Conservation (phyloP, 768 basidiomycete species). For the Trametes cinnabarina region DNA sequence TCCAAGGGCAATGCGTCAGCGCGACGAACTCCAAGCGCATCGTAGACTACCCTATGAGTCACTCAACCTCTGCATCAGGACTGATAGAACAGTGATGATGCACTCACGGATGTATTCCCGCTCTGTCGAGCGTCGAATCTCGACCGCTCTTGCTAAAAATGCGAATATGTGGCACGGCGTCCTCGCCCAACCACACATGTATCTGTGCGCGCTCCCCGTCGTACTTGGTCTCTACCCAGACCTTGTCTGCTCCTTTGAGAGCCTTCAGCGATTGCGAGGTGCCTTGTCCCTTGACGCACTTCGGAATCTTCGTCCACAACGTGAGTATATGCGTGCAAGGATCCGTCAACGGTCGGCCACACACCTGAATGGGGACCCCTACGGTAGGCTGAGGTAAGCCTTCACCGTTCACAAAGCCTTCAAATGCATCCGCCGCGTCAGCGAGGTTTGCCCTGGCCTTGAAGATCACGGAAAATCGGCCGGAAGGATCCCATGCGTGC, state of each 20-base stretch:
- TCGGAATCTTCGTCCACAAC: conserved; percentile 58
- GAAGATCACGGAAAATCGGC: conserved; percentile 52
- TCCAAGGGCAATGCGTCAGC: neutral
- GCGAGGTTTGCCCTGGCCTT: conserved; percentile 56
- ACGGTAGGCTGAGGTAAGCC: conserved; percentile 41
- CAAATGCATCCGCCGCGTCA: conserved; percentile 40
- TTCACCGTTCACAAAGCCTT: conserved; percentile 30
- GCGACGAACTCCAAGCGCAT: conserved; percentile 51
- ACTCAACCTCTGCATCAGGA: neutral
- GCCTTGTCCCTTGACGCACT: conserved; percentile 71
- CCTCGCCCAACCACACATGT: conserved; percentile 57
- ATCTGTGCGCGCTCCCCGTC: conserved; percentile 96
- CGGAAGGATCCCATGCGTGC: conserved; percentile 65
- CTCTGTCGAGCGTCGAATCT: conserved; percentile 76
- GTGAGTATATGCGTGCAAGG: neutral
- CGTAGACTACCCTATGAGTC: conserved; percentile 47
- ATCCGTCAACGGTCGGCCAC: neutral
- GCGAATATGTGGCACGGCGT: conserved; percentile 47
- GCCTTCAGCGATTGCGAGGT: conserved; percentile 53
- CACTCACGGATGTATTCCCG: conserved; percentile 55
- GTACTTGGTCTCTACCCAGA: conserved; percentile 93
- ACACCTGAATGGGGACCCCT: conserved; percentile 65
- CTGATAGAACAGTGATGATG: neutral
- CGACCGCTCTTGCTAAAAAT: conserved; percentile 89
- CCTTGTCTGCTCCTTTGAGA: conserved; percentile 39